Conservation (phyloP, 768 basidiomycete genomes). For the Mycena galericulata region DNA sequence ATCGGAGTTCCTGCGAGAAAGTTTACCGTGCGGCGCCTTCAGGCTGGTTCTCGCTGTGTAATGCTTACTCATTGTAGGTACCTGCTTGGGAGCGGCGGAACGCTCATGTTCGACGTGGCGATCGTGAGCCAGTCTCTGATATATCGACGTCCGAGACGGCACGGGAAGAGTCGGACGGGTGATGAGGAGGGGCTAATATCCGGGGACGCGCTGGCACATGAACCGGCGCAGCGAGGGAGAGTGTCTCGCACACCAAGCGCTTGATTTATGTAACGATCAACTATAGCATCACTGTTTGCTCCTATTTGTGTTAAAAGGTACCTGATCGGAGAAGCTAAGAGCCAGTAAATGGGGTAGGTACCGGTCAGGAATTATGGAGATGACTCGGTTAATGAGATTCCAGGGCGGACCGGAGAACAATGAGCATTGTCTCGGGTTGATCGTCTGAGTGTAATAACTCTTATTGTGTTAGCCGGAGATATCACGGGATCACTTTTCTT, state of each 20-base stretch:
- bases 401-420: too few species aligned
- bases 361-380: too few species aligned
- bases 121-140: slow-evolving; percentile 89
- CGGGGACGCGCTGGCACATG: slow-evolving; percentile 21
- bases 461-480: too few species aligned
- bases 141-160: slow-evolving; percentile 69
- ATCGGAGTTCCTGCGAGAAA: slow-evolving; percentile 78
- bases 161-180: slow-evolving; percentile 28
- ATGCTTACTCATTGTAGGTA: slow-evolving; percentile 61
- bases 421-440: background rate
- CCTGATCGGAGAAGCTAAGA: background rate
- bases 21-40: slow-evolving; percentile 76
- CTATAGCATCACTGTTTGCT: slow-evolving; percentile 7
- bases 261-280: background rate
- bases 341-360: background rate
- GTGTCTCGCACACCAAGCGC: background rate
- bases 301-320: background rate
- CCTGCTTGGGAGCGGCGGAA: slow-evolving; percentile 92
- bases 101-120: slow-evolving; percentile 91
- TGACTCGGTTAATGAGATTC: too few species aligned
- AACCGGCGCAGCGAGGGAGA: background rate
- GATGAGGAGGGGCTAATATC: slow-evolving; percentile 30
- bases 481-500: too few species aligned
- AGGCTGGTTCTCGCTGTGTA: background rate
- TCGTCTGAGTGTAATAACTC: background rate